phyloP scores from a whole-genome alignment of 768 basidiomycete species.

The Hericium rajendrae region DNA sequence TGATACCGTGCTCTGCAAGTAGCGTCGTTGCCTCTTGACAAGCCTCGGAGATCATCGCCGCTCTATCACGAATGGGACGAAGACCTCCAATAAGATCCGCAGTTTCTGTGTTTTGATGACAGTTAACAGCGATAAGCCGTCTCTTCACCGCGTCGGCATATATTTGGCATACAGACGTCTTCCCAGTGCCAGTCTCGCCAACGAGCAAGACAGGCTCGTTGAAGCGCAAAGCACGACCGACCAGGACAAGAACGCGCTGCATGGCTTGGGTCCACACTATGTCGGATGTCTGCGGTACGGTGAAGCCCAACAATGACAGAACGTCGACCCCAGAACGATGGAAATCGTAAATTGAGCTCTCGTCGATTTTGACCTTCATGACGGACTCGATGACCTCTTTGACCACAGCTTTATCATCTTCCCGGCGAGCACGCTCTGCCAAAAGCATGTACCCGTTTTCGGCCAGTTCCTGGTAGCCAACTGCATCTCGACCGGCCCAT shows the following conservation, averaged over 20 bases:
- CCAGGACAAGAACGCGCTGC: slow-evolving; percentile 79
- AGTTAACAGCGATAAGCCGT: slow-evolving; percentile 69
- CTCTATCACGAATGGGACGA: slow-evolving; percentile 76
- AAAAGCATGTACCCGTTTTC: slow-evolving; percentile 97
- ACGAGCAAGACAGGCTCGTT: slow-evolving; percentile 94
- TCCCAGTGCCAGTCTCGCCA: slow-evolving; percentile 95
- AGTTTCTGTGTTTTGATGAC: slow-evolving; percentile 98
- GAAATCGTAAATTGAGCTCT: slow-evolving; percentile 55
- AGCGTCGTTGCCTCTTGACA: slow-evolving; percentile 31
- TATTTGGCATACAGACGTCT: slow-evolving; percentile 93
- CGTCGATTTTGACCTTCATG: slow-evolving; percentile 83
- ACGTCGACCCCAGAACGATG: slow-evolving; percentile 32
- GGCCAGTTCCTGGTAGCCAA: slow-evolving; percentile 86
- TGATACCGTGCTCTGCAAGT: slow-evolving; percentile 34
- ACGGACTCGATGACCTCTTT: slow-evolving; percentile 87
- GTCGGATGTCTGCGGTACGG: slow-evolving; percentile 34
- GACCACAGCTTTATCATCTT: slow-evolving; percentile 81
- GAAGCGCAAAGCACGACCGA: slow-evolving; percentile 76
- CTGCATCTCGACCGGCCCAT: slow-evolving; percentile 88
- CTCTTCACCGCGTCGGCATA: slow-evolving; percentile 60
- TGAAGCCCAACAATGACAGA: slow-evolving; percentile 43
- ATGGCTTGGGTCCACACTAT: slow-evolving; percentile 91
- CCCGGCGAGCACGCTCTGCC: slow-evolving; percentile 77
- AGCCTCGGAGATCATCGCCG: slow-evolving; percentile 40
- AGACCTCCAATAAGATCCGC: slow-evolving; percentile 93